Evolutionary conservation across 2,329 filamentous ascomycete genomes (phyloP), one percentile per base, ranked within the genome.

Genomic region (Fusarium tuaranense): DNA sequence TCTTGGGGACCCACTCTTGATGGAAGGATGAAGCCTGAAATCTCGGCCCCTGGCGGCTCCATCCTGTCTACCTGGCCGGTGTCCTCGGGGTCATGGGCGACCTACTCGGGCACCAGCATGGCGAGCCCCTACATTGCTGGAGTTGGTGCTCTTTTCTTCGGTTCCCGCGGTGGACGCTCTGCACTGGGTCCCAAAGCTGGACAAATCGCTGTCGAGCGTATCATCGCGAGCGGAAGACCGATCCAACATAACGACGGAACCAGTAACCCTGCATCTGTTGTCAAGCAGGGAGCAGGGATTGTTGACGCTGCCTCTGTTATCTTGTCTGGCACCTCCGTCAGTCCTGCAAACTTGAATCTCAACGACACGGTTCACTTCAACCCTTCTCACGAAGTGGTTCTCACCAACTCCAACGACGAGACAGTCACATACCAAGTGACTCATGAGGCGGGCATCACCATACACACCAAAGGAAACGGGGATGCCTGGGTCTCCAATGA

Each of bases 241-340:
- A 32, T 81, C 1, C 68, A 69, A 57, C 83, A 79, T 75, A 71
- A 63, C 44, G 75, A 79, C 12, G 63, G 68, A 4, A 69, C 69
- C 4, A 36, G 7, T 14, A 74, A 78, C 38, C 76, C 74, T n/a
- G 51, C 51, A 30, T 55, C 51, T 32, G 6, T 55, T 55, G 51
- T 20, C 14, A 55, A 13, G 8, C 61, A 75, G 68, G 85, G 85
- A 27, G 82, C 70, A 57, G 85, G 85, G 12, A 79, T 86, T 7
- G 79, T 87, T 51, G 81, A 86, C 64, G 84, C 83, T 14, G 82
- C 80, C 67, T 83, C 85, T 69, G 81, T 85, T 4, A 39, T 69
- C 18, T 41, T 53, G 12, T 62, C 57, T 32, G 32, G 51, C 12
- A 65, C 67, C 12, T 51, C 62, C 3, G 44, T 69, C 12, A 65